Percentiles rank a stretch among this genome's conserved stretches.
Conservation (phyloP, 78 protist species). For the Polysphondylium violaceum region DNA sequence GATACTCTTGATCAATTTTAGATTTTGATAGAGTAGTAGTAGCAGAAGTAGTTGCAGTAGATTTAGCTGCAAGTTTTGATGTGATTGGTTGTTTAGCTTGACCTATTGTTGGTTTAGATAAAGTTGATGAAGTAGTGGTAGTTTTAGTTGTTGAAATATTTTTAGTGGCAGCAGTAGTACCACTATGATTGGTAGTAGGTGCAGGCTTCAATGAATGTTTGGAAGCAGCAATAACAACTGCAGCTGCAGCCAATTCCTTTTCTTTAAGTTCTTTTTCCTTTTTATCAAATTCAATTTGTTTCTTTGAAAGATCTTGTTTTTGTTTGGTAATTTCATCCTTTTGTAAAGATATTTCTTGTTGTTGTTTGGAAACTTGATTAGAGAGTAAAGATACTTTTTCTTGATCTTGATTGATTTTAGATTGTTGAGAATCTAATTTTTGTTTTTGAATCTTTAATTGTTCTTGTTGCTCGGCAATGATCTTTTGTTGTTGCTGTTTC, state of each 20-base stretch:
- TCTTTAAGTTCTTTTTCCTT: not conserved
- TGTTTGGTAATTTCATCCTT: not conserved
- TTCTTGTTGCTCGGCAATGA: not conserved
- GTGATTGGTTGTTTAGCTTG: not conserved
- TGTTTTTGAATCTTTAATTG: constrained; percentile 3
- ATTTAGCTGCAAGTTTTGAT: not conserved
- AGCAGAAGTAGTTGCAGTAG: not conserved
- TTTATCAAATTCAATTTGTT: not conserved
- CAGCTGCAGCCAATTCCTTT: not conserved
- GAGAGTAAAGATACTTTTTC: not conserved
- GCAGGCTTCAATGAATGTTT: not conserved
- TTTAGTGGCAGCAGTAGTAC: not conserved
- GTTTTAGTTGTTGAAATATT: not conserved
- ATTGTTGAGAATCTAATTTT: not conserved
- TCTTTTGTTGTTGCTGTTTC: not conserved
- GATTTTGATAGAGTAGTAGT: not conserved
- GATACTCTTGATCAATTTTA: constrained; percentile 18
- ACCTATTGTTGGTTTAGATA: not conserved
- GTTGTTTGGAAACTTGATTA: not conserved
- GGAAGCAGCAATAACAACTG: not conserved
- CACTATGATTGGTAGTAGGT: not conserved
- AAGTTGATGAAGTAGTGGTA: not conserved
- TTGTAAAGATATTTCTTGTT: not conserved
- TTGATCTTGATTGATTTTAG: not conserved
- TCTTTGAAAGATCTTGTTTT: not conserved